phyloP scores from a whole-genome alignment of 345 rosid genomes.

The Citrus maxima region DNA sequence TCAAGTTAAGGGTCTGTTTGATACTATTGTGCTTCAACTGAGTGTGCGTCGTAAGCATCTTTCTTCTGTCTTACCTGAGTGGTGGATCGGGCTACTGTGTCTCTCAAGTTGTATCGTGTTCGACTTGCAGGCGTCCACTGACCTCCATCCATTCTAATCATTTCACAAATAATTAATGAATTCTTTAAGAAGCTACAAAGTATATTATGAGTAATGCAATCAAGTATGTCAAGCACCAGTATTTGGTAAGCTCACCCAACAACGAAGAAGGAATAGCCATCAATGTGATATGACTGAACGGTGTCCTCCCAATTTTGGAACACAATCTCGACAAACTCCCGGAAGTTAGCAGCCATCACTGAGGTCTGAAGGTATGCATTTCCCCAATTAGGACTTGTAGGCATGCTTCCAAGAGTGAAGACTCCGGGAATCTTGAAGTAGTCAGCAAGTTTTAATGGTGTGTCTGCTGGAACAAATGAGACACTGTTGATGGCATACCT shows the following conservation, averaged over 20 bases:
- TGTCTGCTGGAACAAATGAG: constrained; percentile 68
- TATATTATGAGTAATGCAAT: background rate
- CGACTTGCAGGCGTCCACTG: constrained; percentile 81
- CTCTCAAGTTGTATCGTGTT: constrained; percentile 65
- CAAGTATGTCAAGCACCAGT: background rate
- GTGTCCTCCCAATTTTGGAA: constrained; percentile 80
- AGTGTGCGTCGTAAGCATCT: too few species aligned
- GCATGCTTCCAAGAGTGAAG: constrained; percentile 68
- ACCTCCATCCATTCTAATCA: constrained; percentile 90
- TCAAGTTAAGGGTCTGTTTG: background rate
- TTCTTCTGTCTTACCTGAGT: constrained; percentile 36
- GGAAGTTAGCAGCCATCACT: constrained; percentile 65
- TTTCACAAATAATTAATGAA: background rate
- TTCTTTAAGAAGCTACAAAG: background rate
- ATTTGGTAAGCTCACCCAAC: constrained; percentile 60
- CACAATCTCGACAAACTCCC: constrained; percentile 77
- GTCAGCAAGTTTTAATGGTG: constrained; percentile 90
- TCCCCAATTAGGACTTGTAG: constrained; percentile 59
- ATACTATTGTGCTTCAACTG: background rate
- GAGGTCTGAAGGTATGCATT: constrained; percentile 66
- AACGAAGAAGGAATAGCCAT: constrained; percentile 83
- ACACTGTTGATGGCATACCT: constrained; percentile 76
- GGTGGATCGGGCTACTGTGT: constrained; percentile 74
- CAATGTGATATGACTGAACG: constrained; percentile 82
- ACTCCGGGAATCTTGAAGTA: constrained; percentile 85